These are phyloP conservation scores for Pneumocystis murina DNA, from an alignment of 1,139 yeast species.

Conservation along the genomic window DNA sequence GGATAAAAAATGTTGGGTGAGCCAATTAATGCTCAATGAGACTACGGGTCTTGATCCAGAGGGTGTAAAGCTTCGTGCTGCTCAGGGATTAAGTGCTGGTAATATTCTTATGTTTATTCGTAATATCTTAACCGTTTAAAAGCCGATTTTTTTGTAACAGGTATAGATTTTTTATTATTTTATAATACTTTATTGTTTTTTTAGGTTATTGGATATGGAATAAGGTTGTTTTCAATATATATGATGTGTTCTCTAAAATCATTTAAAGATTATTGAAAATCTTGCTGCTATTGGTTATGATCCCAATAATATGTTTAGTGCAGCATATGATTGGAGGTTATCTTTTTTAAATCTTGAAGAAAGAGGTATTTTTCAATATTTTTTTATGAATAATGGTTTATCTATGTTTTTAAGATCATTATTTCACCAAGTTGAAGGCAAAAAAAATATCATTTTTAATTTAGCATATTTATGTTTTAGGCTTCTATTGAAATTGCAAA, in stretches of 20 bases:
- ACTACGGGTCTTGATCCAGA: constrained; percentile 89
- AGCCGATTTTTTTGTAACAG: constrained; percentile 85
- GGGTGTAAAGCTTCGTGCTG: constrained; percentile 64
- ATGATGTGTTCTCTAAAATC: neutral
- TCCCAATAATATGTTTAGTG: constrained; percentile 77
- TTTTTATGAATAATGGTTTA: neutral
- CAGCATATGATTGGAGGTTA: constrained; percentile 91
- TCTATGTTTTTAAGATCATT: constrained; percentile 44
- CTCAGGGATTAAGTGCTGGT: constrained; percentile 88
- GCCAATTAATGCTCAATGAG: constrained; percentile 76
- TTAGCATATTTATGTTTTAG: constrained; percentile 7
- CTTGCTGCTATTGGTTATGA: constrained; percentile 88
- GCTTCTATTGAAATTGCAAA: constrained; percentile 47
- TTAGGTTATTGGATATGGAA: constrained; percentile 85
- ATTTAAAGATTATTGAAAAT: constrained; percentile 49
- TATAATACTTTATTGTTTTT: neutral
- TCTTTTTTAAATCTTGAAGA: constrained; percentile 76
- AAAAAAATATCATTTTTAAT: neutral
- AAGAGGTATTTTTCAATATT: constrained; percentile 2
- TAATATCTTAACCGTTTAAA: neutral
- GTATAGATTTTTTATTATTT: constrained; percentile 22
- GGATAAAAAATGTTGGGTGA: constrained; percentile 86
- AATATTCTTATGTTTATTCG: neutral
- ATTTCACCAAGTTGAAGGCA: constrained; percentile 55
- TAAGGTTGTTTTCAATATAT: constrained; percentile 26